Evolutionary conservation across 768 basidiomycete genomes (phyloP), one percentile per base, ranked within the genome.

Genomic region (Lactarius vividus): DNA sequence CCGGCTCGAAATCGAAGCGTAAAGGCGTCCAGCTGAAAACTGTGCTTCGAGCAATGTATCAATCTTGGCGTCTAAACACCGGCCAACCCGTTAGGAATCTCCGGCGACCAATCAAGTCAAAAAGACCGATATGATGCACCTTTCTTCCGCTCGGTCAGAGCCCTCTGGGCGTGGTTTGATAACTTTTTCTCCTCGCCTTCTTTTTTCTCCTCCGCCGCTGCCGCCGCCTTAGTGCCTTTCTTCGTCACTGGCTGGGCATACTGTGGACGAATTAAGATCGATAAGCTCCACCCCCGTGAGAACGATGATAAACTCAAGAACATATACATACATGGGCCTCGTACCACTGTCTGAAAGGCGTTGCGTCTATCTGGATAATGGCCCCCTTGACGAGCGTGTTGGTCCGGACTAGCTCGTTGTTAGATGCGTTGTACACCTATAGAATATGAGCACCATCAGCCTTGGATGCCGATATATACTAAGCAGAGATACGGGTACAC

Each of bases 291-390:
- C 57, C 42, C 23, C 31, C 23, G 37, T n/a, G 4, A 64, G 67
- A 5, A 69, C 61, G 31, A 40, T 46, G 28, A 46, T n/a, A 61
- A 15, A 56, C 46, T 59, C 29, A 26, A 20, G 16, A 33, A 16
- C 29, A 59, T 20, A 33, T 10, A 88, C 94, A 73, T 79, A 96
- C 94, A 81, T 98, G 96, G 46, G 93, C 82, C 82, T 99, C 97
- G 77, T 98, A 99, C 96, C 96, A 98, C 82, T 98, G 96, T 72
- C 96, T 88, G 92, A 98, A 99, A 69, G 97, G 97, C 37, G 96
- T 88, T 69, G 97, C 96, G 82, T 99, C 97, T 75, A 99, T 79
- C 78, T 98, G 96, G 79, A 99, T 92, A 81, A 99, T 91, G 71
- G 91, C 91, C 68, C 89, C 84, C 84, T 96, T 98, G 77, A 99